These are phyloP conservation scores for Leccinum ochraceum DNA, from an alignment of 768 basidiomycete species.

Conservation along the genomic window DNA sequence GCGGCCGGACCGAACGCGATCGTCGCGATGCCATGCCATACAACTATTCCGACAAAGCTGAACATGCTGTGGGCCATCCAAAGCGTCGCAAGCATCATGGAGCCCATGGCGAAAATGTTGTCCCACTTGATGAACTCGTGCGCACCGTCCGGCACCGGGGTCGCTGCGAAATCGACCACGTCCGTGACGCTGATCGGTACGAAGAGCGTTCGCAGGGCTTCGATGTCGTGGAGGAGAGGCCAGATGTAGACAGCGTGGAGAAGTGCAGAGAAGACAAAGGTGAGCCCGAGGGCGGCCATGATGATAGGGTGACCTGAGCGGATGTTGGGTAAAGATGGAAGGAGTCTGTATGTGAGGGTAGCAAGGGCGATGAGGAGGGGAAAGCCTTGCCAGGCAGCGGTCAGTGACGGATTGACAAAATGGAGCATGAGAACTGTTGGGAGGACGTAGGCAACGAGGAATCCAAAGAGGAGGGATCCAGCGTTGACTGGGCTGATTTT, in stretches of 20 bases:
- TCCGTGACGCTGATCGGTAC: constrained; percentile 9
- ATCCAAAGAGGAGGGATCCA: constrained; percentile 52
- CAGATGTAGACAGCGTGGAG: constrained; percentile 28
- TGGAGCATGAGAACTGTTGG: constrained; percentile 48
- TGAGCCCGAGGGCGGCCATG: constrained; percentile 13
- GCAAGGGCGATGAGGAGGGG: constrained; percentile 50
- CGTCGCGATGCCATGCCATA: constrained; percentile 46
- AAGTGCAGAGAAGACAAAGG: constrained; percentile 26
- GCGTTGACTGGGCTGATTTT: constrained; percentile 47
- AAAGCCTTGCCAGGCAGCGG: constrained; percentile 56
- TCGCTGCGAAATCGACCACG: neutral
- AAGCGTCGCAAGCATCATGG: constrained; percentile 45
- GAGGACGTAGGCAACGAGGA: constrained; percentile 46
- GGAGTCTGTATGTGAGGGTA: constrained; percentile 39
- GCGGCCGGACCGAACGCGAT: constrained; percentile 53
- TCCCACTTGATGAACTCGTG: constrained; percentile 57
- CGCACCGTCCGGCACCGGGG: constrained; percentile 12
- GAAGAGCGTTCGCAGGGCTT: constrained; percentile 13
- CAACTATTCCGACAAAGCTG: constrained; percentile 36
- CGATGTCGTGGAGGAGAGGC: constrained; percentile 11
- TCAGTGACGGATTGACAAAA: constrained; percentile 43
- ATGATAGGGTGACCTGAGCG: constrained; percentile 26
- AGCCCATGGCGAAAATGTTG: constrained; percentile 37
- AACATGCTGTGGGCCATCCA: constrained; percentile 45
- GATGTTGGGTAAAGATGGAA: constrained; percentile 23